Base-by-base conservation (phyloP, 164 flowering plant genomes). In the Nymphaea colorata region DNA sequence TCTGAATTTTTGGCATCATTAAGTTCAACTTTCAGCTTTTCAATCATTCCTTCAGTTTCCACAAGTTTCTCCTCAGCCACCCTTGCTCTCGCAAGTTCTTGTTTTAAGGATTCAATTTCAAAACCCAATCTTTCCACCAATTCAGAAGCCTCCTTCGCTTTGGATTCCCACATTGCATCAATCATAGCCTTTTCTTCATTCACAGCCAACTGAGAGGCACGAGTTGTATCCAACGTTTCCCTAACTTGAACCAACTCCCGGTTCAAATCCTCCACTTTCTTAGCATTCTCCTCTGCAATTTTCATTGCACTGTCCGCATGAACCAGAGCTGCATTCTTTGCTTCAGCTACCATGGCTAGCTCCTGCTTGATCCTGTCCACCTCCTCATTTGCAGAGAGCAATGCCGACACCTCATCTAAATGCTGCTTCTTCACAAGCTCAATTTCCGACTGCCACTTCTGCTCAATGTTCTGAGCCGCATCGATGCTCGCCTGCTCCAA, bases 301-400 rank as follows among this genome's bases (percentile, higher is more conserved):
- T 89, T 91, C 65, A 90, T 87, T 15, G 91, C 94, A 79, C 88
- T 90, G 66, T 89, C 98, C 15, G 93, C 97, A 76, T 88, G 90
- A 71, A 68, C 75, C 69, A 91, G 65, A 41, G 98, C 97, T 74
- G 85, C 83, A 70, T 85, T 80, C 77, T 94, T 91, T 4, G 91
- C 93, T 70, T 91, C 93, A 61, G 71, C 70, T 12, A 80, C 81
- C 87, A 81, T 84, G 62, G 88, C 81, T 43, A 91, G 75, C 71
- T 94, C 98, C 63, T 87, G 89, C 78, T 87, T 84, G 60, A 75
- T 61, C 72, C 70, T 81, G 67, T 86, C 84, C 64, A 91, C 88
- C 75, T 93, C 98, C 75, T 88, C 78, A 18, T 85, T 82, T 44
- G 89, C 74, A 64, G 96, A 79, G 36, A 84, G 79, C 65, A 91